Percentiles rank a stretch among this genome's conserved stretches.
phyloP scores from a whole-genome alignment of 768 basidiomycete species.

The Hysterangium stoloniferum region DNA sequence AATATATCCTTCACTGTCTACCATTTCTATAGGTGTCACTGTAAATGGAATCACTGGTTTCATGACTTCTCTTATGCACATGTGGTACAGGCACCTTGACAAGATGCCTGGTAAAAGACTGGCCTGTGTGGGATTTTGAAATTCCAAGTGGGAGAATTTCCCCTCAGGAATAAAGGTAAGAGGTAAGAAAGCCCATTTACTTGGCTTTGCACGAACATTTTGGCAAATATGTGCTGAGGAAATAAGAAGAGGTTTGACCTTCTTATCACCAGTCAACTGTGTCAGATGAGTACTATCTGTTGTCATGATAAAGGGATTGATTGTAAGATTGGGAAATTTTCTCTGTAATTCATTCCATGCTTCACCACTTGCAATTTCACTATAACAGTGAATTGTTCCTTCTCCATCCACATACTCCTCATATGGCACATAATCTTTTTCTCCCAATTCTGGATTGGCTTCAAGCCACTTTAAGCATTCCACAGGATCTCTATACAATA shows the following conservation, averaged over 20 bases:
- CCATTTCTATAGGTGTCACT: neutral
- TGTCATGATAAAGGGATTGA: neutral
- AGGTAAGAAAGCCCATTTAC: neutral
- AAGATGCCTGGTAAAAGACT: neutral
- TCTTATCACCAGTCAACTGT: constrained; percentile 1
- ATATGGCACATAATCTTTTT: constrained; percentile 29
- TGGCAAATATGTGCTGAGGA: neutral
- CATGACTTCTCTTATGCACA: neutral
- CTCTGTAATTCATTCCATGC: neutral
- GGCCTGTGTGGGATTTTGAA: neutral
- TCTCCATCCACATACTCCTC: constrained; percentile 14
- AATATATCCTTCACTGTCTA: constrained; percentile 3
- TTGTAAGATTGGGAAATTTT: neutral
- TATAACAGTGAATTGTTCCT: neutral
- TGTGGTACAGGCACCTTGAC: neutral
- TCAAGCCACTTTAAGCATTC: constrained; percentile 23
- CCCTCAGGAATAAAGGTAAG: neutral
- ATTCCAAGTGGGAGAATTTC: neutral
- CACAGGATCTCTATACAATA: constrained; percentile 28
- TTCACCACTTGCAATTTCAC: constrained; percentile 1
- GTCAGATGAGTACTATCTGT: neutral
- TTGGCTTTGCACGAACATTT: constrained; percentile 1
- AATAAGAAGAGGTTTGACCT: constrained; percentile 2
- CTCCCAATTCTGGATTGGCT: constrained; percentile 28
- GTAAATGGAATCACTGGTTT: neutral